phyloP scores from a whole-genome alignment of 164 flowering plant species.

The Dillenia turbinata region DNA sequence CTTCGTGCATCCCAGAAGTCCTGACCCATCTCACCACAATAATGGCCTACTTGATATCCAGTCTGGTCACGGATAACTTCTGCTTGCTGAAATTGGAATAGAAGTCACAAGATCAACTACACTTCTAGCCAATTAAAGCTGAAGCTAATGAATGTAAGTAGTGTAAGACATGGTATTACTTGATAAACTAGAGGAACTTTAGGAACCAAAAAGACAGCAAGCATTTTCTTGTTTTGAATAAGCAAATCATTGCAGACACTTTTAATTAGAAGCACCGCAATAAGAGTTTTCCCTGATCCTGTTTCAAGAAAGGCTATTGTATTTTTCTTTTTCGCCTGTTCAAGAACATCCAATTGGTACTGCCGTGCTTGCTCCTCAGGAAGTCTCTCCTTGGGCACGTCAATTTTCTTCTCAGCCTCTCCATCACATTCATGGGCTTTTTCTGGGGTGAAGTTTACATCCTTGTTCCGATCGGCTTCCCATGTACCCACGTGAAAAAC shows the following conservation, averaged over 20 bases:
- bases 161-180: slow-evolving; percentile 34
- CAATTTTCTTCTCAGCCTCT: slow-evolving; percentile 39
- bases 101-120: slow-evolving; percentile 9
- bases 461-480: slow-evolving; percentile 55
- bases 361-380: slow-evolving; percentile 81
- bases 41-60: slow-evolving; percentile 85
- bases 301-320: slow-evolving; percentile 99
- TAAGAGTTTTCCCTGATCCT: slow-evolving; percentile 95
- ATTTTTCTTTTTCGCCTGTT: slow-evolving; percentile 87
- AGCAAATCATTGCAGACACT: slow-evolving; percentile 55
- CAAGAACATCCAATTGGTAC: slow-evolving; percentile 95
- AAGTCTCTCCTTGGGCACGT: slow-evolving; percentile 46
- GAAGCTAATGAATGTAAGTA: not conserved
- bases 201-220: slow-evolving; percentile 94
- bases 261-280: slow-evolving; percentile 89
- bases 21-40: slow-evolving; percentile 99
- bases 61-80: slow-evolving; percentile 93
- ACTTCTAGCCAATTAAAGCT: not conserved
- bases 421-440: slow-evolving; percentile 30
- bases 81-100: slow-evolving; percentile 71
- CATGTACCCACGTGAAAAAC: slow-evolving; percentile 64
- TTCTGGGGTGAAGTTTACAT: slow-evolving; percentile 30
- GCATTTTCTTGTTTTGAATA: slow-evolving; percentile 65
- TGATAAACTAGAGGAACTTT: slow-evolving; percentile 98
- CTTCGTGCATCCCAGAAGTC: slow-evolving; percentile 99